Percentiles rank a stretch among this genome's conserved stretches.
Conservation (phyloP, 208 protist genomes). For the Trichomonas vaginalis region DNA sequence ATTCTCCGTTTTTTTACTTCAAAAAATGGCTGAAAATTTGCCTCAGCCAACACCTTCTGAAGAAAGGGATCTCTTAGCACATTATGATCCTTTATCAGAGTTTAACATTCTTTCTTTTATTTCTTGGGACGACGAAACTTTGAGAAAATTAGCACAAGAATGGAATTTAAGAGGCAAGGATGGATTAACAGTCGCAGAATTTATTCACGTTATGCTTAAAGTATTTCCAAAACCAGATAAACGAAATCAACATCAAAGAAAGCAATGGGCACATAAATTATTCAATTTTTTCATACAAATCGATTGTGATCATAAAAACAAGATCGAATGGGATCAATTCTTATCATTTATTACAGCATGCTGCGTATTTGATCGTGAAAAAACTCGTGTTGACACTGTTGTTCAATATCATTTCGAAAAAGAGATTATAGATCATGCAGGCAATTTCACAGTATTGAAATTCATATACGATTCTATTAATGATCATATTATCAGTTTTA, state of each 20-base stretch:
- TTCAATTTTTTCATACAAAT: conserved; percentile 8
- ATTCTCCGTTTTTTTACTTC: too few relatives aligned
- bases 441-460: not conserved
- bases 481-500: not conserved
- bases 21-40: not conserved
- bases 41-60: not conserved
- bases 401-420: conserved; percentile 14
- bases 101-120: not conserved
- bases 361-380: conserved; percentile 7
- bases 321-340: not conserved
- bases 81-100: not conserved
- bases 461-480: not conserved
- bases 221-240: not conserved
- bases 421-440: not conserved
- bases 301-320: not conserved
- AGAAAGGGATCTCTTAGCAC: not conserved
- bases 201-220: not conserved
- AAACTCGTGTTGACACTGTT: conserved; percentile 1
- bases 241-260: not conserved
- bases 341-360: conserved; percentile 3
- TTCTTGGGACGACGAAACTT: not conserved
- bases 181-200: not conserved
- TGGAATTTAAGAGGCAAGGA: not conserved
- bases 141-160: not conserved
- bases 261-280: not conserved